Evolutionary conservation across 176 grass and related monocot genomes (phyloP).

Genomic region (Musa acuminata): DNA sequence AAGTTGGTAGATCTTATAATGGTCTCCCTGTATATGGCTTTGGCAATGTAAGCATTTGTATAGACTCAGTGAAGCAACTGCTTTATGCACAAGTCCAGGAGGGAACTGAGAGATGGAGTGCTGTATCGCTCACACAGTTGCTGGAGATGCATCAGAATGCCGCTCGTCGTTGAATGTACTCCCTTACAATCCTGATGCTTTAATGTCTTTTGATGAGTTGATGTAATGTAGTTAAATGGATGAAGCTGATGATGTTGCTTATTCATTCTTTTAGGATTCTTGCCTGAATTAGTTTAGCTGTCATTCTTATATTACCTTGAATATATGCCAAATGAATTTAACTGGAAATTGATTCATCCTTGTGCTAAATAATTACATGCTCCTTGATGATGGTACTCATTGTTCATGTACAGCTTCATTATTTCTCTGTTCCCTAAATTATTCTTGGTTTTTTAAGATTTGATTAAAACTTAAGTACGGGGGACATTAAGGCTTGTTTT

Average conservation of each 20-base stretch:
- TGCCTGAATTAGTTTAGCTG: background rate
- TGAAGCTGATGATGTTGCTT: background rate
- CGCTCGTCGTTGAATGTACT: constrained; percentile 17
- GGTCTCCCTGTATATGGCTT: constrained; percentile 79
- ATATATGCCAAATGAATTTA: background rate
- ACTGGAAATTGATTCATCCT: too few species aligned
- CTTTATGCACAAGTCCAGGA: constrained; percentile 68
- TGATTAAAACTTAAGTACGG: too few species aligned
- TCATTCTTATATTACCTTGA: background rate
- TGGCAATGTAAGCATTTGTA: constrained; percentile 58
- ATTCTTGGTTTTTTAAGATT: too few species aligned
- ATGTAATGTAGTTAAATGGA: background rate
- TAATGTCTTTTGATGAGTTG: background rate
- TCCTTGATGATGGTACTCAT: too few species aligned
- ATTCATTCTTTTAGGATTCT: background rate
- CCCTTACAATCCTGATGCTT: background rate
- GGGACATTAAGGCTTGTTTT: too few species aligned
- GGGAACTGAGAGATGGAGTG: constrained; percentile 62
- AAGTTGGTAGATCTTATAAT: constrained; percentile 72
- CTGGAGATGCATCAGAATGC: constrained; percentile 60
- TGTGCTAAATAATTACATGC: too few species aligned
- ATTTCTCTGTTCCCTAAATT: too few species aligned
- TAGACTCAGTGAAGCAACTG: constrained; percentile 65
- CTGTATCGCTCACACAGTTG: constrained; percentile 63
- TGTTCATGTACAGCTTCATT: too few species aligned